Conservation (phyloP, 305 asterid genomes). For the Ilex paraguariensis region DNA sequence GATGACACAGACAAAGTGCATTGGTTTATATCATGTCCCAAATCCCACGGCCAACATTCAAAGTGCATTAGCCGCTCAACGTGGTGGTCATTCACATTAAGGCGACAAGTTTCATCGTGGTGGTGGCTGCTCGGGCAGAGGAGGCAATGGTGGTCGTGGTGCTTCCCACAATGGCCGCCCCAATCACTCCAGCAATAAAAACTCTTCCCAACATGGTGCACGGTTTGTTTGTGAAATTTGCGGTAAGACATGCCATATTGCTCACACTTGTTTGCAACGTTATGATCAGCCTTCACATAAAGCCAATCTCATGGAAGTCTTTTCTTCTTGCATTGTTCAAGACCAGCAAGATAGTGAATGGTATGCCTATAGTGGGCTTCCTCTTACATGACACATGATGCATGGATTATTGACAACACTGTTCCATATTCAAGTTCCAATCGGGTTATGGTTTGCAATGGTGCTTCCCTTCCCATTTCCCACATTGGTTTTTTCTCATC, state of each 20-base stretch:
- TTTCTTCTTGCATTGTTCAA: too few species aligned
- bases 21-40: too few species aligned
- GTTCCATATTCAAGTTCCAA: neutral
- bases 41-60: too few species aligned
- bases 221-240: too few species aligned
- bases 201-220: too few species aligned
- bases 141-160: neutral
- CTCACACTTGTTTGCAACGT: too few species aligned
- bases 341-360: neutral
- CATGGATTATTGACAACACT: neutral
- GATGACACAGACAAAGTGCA: too few species aligned
- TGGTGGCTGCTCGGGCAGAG: neutral
- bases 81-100: neutral
- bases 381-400: neutral
- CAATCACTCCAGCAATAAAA: too few species aligned
- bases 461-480: neutral
- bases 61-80: too few species aligned
- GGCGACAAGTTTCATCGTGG: neutral
- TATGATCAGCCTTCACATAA: too few species aligned
- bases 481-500: neutral
- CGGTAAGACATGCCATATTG: too few species aligned
- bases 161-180: too few species aligned
- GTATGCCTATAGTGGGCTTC: neutral
- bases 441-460: neutral
- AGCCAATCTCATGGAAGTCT: neutral